Conservation (phyloP, 163 green algal species). For the Scenedesmus sp. region DNA sequence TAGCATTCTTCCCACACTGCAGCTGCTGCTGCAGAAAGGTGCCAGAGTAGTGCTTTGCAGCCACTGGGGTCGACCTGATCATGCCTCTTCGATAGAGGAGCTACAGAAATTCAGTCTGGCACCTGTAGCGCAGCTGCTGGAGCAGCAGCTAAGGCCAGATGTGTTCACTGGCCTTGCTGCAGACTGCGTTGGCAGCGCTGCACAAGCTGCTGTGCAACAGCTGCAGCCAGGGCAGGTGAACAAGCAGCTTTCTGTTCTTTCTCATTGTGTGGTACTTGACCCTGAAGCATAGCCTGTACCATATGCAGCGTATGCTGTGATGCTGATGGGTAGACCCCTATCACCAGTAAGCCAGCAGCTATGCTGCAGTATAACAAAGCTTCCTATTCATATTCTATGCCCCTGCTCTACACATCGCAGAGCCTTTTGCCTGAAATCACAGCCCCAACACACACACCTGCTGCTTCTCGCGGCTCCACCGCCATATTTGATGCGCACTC, state of each 20-base stretch:
- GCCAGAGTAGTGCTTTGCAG: slow-evolving; percentile 55
- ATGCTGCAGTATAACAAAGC: too few relatives aligned
- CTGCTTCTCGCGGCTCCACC: not conserved
- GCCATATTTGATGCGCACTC: not conserved
- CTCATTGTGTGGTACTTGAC: not conserved
- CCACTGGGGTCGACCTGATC: slow-evolving; percentile 68
- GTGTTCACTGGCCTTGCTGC: slow-evolving; percentile 59
- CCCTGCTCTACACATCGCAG: not conserved
- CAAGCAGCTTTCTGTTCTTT: not conserved
- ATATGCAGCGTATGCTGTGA: too few relatives aligned
- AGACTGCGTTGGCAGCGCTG: slow-evolving; percentile 61
- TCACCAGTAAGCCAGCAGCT: too few relatives aligned
- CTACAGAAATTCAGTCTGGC: slow-evolving; percentile 53
- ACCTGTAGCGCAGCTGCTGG: slow-evolving; percentile 53
- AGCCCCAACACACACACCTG: not conserved
- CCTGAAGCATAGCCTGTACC: too few relatives aligned
- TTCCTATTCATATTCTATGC: too few relatives aligned
- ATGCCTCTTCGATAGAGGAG: slow-evolving; percentile 25
- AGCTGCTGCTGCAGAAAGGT: slow-evolving; percentile 51
- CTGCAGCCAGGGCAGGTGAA: slow-evolving; percentile 64
- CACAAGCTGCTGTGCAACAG: slow-evolving; percentile 31
- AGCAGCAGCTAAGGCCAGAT: slow-evolving; percentile 16
- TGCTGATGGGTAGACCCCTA: too few relatives aligned
- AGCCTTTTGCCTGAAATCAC: not conserved
- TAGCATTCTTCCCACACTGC: slow-evolving; percentile 61